Evolutionary conservation across 352 stramenopile species (phyloP).

Genomic region (Globisporangium emineosum): DNA sequence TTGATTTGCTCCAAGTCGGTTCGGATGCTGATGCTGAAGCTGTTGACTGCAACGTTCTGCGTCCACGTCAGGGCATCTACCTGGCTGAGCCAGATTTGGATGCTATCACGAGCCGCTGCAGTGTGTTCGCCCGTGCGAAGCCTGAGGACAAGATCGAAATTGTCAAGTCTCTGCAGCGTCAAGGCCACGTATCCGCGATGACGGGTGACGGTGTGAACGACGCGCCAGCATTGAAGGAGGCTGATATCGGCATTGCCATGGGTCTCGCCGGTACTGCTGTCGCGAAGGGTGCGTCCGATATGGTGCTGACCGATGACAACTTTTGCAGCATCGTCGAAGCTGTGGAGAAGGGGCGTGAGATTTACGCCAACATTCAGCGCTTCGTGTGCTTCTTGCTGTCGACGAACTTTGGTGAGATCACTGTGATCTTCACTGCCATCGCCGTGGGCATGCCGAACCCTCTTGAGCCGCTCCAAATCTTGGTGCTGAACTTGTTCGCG

Average conservation of each 20-base stretch:
- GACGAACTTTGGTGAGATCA: slow-evolving; percentile 95
- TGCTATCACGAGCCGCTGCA: slow-evolving; percentile 64
- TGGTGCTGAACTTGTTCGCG: slow-evolving; percentile 98
- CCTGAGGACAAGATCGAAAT: slow-evolving; percentile 95
- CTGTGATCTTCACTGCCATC: slow-evolving; percentile 74
- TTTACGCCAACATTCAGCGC: slow-evolving; percentile 97
- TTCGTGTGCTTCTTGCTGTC: slow-evolving; percentile 98
- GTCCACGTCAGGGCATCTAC: slow-evolving; percentile 41
- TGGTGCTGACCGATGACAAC: slow-evolving; percentile 98
- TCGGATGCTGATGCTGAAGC: slow-evolving; percentile 50
- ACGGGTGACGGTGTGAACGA: slow-evolving; percentile 99
- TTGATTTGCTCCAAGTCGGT: slow-evolving; percentile 76
- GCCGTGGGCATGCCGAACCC: slow-evolving; percentile 76
- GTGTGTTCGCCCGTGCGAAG: slow-evolving; percentile 95
- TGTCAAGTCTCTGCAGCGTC: slow-evolving; percentile 90
- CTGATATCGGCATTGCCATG: slow-evolving; percentile 96
- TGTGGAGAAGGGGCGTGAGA: slow-evolving; percentile 95
- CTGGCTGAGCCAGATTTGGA: slow-evolving; percentile 76
- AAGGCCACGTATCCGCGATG: slow-evolving; percentile 89
- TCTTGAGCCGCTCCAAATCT: slow-evolving; percentile 94
- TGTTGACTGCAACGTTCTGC: slow-evolving; percentile 64
- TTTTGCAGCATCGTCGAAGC: slow-evolving; percentile 97
- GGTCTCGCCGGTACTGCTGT: slow-evolving; percentile 96
- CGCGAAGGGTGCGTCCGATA: slow-evolving; percentile 96
- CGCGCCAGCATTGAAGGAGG: slow-evolving; percentile 94